These are phyloP conservation scores for Fusarium sp. DNA, from an alignment of 2,329 filamentous ascomycete genomes.

Conservation along the genomic window DNA sequence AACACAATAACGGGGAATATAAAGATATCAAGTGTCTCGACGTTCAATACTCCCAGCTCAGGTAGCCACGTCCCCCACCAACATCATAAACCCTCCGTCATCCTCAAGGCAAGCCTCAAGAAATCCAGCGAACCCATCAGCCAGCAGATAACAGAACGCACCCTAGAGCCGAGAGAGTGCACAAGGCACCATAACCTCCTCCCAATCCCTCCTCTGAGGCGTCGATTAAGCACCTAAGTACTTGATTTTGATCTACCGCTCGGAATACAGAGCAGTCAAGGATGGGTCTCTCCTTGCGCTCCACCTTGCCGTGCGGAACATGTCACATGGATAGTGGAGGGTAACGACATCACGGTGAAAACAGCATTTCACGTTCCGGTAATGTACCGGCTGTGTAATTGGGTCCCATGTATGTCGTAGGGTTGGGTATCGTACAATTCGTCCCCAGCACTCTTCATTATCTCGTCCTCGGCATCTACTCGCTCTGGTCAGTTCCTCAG, in stretches of 20 bases:
- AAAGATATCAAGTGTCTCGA: conserved; percentile 59
- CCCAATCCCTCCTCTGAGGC: conserved; percentile 49
- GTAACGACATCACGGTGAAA: conserved; percentile 13
- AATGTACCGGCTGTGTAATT: conserved; percentile 4
- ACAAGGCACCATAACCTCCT: conserved; percentile 49
- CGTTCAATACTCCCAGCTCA: conserved; percentile 56
- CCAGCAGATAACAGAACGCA: conserved; percentile 57
- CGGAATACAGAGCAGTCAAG: conserved; percentile 83
- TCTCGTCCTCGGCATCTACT: conserved; percentile 43
- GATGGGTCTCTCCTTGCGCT: conserved; percentile 82
- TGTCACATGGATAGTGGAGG: conserved; percentile 17
- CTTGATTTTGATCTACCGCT: conserved; percentile 72
- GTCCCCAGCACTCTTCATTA: conserved; percentile 39
- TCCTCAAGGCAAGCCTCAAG: conserved; percentile 13
- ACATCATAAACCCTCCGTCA: conserved; percentile 21
- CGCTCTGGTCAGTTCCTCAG: conserved; percentile 40
- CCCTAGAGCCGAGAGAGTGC: conserved; percentile 58
- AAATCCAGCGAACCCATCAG: conserved; percentile 19
- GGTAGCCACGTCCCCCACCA: conserved; percentile 48
- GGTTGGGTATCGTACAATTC: conserved; percentile 59
- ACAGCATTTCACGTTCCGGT: conserved; percentile 12
- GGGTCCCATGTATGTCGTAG: conserved; percentile 30
- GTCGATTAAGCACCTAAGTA: conserved; percentile 42
- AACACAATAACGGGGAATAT: not conserved
- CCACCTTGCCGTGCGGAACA: conserved; percentile 79